Base-by-base conservation (phyloP, 345 rosid species). In the Ricinus communis region DNA sequence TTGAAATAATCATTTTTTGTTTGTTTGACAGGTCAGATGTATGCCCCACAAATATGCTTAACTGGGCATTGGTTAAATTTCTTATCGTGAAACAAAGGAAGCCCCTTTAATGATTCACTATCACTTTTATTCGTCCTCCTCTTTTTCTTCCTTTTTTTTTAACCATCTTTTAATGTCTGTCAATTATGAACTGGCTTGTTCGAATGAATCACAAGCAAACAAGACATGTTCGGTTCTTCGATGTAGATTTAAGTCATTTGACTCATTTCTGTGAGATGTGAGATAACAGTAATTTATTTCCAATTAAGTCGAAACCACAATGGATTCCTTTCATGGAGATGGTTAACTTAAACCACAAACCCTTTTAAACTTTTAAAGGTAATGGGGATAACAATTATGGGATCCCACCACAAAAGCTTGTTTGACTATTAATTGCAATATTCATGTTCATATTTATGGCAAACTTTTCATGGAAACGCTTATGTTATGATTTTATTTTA, bases 341-440 rank as follows among this genome's bases (percentile, higher is more conserved):
- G 49, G 57, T 49, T 15, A 52, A 66, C 51, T 22, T 41, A 43
- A 51, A 31, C 59, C 60, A 51, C 2, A 11, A 36, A 19, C 16
- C n/a, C 13, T 50, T 51, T 57, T 18, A 43, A 25, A 21, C 72
- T 69, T 69, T 58, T 69, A 19, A n/a, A 59, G 66, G 65, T 28
- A 70, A 59, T 57, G 73, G 65, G 58, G 45, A 54, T n/a, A 22
- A 14, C 57, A 70, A 70, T 70, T 18, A 33, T 59, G 33, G 8
- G 28, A 36, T 55, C 47, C 55, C 45, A 47, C 49, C 31, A 0
- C 41, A 22, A 59, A 59, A 46, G 65, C 46, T 4, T 21, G 46
- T 58, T 69, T 69, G 65, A 69, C 65, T 46, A 31, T 21, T 28
- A 7, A 45, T 58, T 68, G 56, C 55, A 50, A 30, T 22, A 6